Base-by-base conservation (phyloP, 2,329 filamentous ascomycete species). In the Apiospora arundinis region DNA sequence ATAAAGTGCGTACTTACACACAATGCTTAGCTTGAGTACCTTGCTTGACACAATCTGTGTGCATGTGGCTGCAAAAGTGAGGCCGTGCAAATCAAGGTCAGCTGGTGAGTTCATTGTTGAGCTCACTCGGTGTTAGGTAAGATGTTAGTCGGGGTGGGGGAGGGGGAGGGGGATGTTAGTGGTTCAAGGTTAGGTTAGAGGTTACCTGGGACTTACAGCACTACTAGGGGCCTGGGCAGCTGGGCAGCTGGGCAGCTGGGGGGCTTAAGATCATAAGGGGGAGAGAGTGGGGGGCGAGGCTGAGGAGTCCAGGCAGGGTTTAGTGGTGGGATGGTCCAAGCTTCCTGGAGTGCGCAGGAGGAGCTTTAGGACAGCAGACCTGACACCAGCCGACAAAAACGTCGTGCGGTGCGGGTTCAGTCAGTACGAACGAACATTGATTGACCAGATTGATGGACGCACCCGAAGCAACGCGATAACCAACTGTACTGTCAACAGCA, bases 311-410 rank as follows among this genome's bases (percentile, higher is more conserved):
- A 32, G 56, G 56, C 8, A 21, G 56, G 56, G 56, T 63, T 16
- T 48, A n/a, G 32, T 8, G 32, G 4, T 40, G 32, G 32, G 56
- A 63, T 63, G 56, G 56, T 63, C 56, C 56, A 63, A 63, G 56
- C 56, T 63, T 40, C 56, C 28, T 63, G 56, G 56, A 63, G 56
- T 63, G 56, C 56, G 32, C 28, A 60, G 28, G 52, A 37, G 52
- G 52, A 37, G 52, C 52, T 37, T 18, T 40, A 63, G 56, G 56
- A 63, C 56, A 63, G 56, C 28, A 63, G 56, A 63, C 56, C 32
- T 63, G 56, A 63, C 21, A 63, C 56, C 56, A 63, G 56, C 56
- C 9, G 32, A 37, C 52, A 60, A 60, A 56, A 60, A 37, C 52
- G 32, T 60, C 16, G 52, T 60, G 32, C 52, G 52, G 52, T 60